Evolutionary conservation across 129 eudicot species (phyloP), one percentile per base, ranked within the genome.

Genomic region (Chrysanthemum lavandulifolium): DNA sequence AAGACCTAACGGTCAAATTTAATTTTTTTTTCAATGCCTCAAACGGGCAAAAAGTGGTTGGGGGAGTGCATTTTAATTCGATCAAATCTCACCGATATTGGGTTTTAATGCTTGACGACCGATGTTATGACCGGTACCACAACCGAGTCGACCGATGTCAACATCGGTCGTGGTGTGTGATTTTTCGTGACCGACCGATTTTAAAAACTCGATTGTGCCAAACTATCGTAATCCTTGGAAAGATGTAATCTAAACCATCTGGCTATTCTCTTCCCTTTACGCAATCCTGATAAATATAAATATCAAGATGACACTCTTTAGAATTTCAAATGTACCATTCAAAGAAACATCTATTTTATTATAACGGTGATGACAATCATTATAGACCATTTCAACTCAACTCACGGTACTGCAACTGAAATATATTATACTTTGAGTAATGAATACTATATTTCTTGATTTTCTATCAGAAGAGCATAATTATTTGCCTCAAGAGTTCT

Each of bases 231-330:
- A 83, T 79, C 83, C 85, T 77, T 87, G 75, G 82, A 82, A 61
- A 85, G 84, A 79, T 83, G 78, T 72, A 94, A 90, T 60, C 78
- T 83, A 68, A 90, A 81, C 97, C 91, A 90, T 58, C 80, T 79
- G 59, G 87, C 84, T 81, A 90, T 75, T 76, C 82, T 90, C 82
- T 80, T 87, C 49, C 86, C 94, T 85, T 82, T 90, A 60, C 73
- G 86, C 67, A 68, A 76, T 81, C 94, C 97, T 90, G 88, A 63
- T 54, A 61, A 74, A 71, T 72, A 73, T 61, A 53, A 12, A 52
- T 57, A 68, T 73, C 81, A 66, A 73, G 43, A 73, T 69, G 61
- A 53, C 61, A 74, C 71, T 54, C 69, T 40, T 71, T 61, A 36
- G 31, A 29, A 7, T 10, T 40, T 71, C 8, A 19, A 18, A 49